phyloP scores from a whole-genome alignment of 345 rosid genomes.

The Moringa oleifera region DNA sequence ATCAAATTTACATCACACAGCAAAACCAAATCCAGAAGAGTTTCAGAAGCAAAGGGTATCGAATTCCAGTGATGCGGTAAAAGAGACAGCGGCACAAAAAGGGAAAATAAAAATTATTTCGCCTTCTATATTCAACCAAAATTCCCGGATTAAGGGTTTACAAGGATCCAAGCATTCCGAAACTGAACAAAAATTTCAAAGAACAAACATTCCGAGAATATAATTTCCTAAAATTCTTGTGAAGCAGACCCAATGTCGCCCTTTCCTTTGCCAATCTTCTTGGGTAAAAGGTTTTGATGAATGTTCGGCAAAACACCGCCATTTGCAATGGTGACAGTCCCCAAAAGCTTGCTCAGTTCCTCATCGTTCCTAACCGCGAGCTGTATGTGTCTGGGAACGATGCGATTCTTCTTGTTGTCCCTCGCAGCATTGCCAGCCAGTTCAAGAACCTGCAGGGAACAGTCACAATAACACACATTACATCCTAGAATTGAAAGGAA shows the following conservation, averaged over 20 bases:
- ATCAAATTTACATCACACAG: too few relatives aligned
- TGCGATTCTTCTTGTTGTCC: slow-evolving; percentile 70
- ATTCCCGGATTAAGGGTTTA: neutral
- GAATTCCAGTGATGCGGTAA: too few relatives aligned
- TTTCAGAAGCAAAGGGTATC: too few relatives aligned
- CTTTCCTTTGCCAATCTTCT: slow-evolving; percentile 43
- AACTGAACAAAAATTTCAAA: neutral
- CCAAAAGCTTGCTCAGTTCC: slow-evolving; percentile 59
- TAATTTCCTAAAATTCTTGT: slow-evolving; percentile 40
- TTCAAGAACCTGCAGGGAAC: slow-evolving; percentile 45
- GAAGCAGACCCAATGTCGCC: slow-evolving; percentile 65
- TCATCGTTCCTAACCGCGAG: slow-evolving; percentile 68
- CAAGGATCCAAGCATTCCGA: neutral
- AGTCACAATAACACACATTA: neutral
- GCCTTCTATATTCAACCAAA: neutral
- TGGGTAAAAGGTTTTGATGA: slow-evolving; percentile 52
- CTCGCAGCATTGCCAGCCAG: slow-evolving; percentile 80
- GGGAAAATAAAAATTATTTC: too few relatives aligned
- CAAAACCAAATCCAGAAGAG: too few relatives aligned
- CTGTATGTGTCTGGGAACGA: slow-evolving; percentile 70
- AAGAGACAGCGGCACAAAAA: too few relatives aligned
- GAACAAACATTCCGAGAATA: neutral
- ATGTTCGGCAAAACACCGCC: slow-evolving; percentile 77
- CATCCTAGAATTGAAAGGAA: neutral
- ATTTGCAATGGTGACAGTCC: slow-evolving; percentile 61